Base-by-base conservation (phyloP, 257 asterid genomes). In the Nicotiana undulata region DNA sequence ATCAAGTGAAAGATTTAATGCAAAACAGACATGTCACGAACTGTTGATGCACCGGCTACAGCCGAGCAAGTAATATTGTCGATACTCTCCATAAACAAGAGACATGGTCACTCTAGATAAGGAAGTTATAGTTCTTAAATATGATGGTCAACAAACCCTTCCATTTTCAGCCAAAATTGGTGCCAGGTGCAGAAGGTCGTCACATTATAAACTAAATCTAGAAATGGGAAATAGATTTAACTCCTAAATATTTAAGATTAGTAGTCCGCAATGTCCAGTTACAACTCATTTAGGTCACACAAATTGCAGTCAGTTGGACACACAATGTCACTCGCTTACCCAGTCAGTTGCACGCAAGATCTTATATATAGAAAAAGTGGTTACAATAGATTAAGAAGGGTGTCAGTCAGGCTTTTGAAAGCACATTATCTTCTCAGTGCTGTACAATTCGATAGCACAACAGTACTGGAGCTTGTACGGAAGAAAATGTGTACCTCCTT, bases 361-460 rank as follows among this genome's bases (percentile, higher is more conserved):
- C 63, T 56, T n/a, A 17, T 56, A 56, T 6, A n/a, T 56, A 18
- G 63, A 56, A 18, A 56, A 56, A n/a, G 63, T 56, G 63, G 20
- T 6, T 8, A n/a, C 63, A 56, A 56, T 6, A 56, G 24, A 55
- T 56, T n/a, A 40, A 37, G 44, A 55, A 52, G 58, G 58, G 8
- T 66, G 66, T 49, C 76, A 49, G 66, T 49, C 76, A 49, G 79
- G 81, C 64, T 84, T 74, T 79, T 63, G 46, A 56, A 74, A 81
- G 82, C 86, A 46, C 58, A 70, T 76, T 77, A 61, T 82, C 91
- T 85, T 81, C 85, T 84, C 89, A 74, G 88, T 87, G 77, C 92
- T 87, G 87, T 87, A 86, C 92, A 88, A 79, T 85, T 86, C 85
- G 82, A 85, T 77, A 29, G 75, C 84, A 86, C 86, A 83, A 81